Percentiles rank a stretch among this genome's conserved stretches.
phyloP scores from a whole-genome alignment of 202 grass and related monocot genomes.

The Elaeis oleifera region DNA sequence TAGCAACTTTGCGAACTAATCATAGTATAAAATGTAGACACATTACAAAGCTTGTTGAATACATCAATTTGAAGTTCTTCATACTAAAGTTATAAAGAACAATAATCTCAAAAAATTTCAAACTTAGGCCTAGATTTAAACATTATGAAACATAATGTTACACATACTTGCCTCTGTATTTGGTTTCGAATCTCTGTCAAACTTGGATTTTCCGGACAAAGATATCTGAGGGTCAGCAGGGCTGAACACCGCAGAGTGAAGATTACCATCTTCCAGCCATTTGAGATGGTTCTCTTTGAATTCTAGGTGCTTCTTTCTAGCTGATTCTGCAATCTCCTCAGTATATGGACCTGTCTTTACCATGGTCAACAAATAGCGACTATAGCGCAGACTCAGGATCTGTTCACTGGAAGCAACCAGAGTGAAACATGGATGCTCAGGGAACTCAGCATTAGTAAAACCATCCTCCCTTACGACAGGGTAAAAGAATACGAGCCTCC shows the following conservation, averaged over 20 bases:
- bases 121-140: no score
- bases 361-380: conserved; percentile 81
- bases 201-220: conserved; percentile 23
- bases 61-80: no score
- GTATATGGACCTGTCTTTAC: conserved; percentile 52
- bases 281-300: conserved; percentile 95
- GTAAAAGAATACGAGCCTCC: conserved; percentile 75
- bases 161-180: conserved; percentile 93
- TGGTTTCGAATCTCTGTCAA: conserved; percentile 65
- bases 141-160: conserved; percentile 8
- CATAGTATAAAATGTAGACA: no score
- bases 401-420: conserved; percentile 60
- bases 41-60: no score
- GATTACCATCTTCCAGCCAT: conserved; percentile 80
- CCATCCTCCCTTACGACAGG: conserved; percentile 61
- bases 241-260: conserved; percentile 67
- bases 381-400: conserved; percentile 76
- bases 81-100: no score
- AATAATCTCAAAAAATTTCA: no score
- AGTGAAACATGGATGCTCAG: conserved; percentile 86
- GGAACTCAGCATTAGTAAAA: conserved; percentile 22
- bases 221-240: conserved; percentile 18
- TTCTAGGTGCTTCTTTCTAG: conserved; percentile 38
- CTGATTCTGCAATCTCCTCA: conserved; percentile 37
- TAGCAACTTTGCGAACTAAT: no score